Percentiles rank a stretch among this genome's conserved stretches.
Conservation (phyloP, 768 basidiomycete genomes). For the Dentipellis fragilis region DNA sequence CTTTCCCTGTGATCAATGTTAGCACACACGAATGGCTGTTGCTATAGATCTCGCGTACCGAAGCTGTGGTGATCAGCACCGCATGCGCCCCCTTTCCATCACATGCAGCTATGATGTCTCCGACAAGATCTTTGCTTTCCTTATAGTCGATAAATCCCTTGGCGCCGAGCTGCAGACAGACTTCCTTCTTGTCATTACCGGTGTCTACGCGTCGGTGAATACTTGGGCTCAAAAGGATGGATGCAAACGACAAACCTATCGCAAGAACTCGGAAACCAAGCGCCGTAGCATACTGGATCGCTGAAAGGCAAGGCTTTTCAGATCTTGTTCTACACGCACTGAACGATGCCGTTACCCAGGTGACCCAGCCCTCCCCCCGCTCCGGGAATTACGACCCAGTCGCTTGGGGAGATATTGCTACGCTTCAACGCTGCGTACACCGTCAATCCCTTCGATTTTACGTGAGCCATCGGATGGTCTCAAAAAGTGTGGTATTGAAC, state of each 20-base stretch:
- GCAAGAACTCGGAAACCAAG: slow-evolving; percentile 37
- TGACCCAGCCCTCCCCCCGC: slow-evolving; percentile 34
- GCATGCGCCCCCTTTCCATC: slow-evolving; percentile 37
- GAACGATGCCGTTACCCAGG: slow-evolving; percentile 18
- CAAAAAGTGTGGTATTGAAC: neutral
- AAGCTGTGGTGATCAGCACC: slow-evolving; percentile 17
- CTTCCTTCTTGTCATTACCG: slow-evolving; percentile 29
- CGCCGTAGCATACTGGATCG: slow-evolving; percentile 34
- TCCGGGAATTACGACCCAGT: slow-evolving; percentile 31
- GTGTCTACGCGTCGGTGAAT: slow-evolving; percentile 22
- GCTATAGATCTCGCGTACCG: slow-evolving; percentile 7
- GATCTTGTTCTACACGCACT: too few relatives aligned
- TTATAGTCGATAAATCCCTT: slow-evolving; percentile 40
- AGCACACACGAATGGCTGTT: neutral
- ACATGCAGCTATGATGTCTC: slow-evolving; percentile 25
- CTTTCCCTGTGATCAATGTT: slow-evolving; percentile 13
- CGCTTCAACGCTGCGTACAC: slow-evolving; percentile 37
- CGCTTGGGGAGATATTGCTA: slow-evolving; percentile 23
- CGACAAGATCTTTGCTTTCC: slow-evolving; percentile 28
- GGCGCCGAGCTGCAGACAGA: slow-evolving; percentile 29
- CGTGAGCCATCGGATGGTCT: neutral
- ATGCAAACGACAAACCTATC: slow-evolving; percentile 18
- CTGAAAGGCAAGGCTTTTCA: slow-evolving; percentile 9
- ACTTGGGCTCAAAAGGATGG: neutral
- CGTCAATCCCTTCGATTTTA: slow-evolving; percentile 26